Percentiles rank a stretch among this genome's conserved stretches.
These are phyloP conservation scores for Penicillium nucicola DNA, from an alignment of 495 filamentous ascomycete species.

Conservation along the genomic window DNA sequence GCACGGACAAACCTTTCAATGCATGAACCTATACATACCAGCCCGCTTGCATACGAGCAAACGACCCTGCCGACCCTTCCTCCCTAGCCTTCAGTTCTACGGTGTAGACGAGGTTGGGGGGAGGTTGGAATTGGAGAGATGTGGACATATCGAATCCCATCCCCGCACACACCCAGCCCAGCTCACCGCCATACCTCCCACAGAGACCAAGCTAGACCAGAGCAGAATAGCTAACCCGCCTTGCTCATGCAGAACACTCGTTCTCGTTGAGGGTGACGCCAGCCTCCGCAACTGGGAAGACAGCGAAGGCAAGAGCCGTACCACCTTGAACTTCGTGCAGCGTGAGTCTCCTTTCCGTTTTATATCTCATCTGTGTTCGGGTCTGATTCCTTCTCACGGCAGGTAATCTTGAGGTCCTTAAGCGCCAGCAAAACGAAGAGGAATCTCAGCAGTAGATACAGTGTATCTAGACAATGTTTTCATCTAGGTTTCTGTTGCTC, in stretches of 20 bases:
- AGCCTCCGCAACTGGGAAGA: slow-evolving; percentile 58
- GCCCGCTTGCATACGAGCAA: no score
- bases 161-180: background rate
- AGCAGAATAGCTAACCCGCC: slow-evolving; percentile 1
- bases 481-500: no score
- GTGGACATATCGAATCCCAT: no score
- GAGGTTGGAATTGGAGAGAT: no score
- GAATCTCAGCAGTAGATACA: slow-evolving; percentile 12
- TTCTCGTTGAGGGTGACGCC: slow-evolving; percentile 74
- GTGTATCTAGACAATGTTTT: background rate
- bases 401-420: slow-evolving; percentile 61
- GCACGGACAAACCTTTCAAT: no score
- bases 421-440: slow-evolving; percentile 28
- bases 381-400: slow-evolving; percentile 20
- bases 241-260: slow-evolving; percentile 49
- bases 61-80: no score
- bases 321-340: slow-evolving; percentile 62
- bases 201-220: background rate
- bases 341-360: slow-evolving; percentile 49
- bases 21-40: no score
- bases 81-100: no score
- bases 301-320: slow-evolving; percentile 57
- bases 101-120: no score
- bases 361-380: background rate
- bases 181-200: background rate